Evolutionary conservation across 169 alveolate species (phyloP).

Genomic region (Babesia caballi): DNA sequence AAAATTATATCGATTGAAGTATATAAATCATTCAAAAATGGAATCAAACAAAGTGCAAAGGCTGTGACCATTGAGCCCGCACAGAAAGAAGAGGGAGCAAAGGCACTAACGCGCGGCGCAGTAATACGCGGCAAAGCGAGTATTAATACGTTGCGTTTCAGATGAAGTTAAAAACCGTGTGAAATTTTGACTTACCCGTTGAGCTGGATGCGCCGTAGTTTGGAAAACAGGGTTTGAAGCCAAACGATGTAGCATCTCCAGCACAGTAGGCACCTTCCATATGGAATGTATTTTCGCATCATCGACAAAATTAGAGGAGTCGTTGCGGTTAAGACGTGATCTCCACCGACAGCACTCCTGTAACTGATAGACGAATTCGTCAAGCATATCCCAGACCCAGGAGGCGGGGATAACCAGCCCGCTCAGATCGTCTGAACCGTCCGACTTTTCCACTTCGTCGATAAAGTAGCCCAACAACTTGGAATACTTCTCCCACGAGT

Average conservation of each 20-base stretch:
- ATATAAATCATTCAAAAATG: no score
- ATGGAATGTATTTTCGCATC: conserved; percentile 25
- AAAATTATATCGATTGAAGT: background rate
- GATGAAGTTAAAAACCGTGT: no score
- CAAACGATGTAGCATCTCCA: conserved; percentile 54
- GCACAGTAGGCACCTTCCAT: conserved; percentile 66
- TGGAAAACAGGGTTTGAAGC: conserved; percentile 52
- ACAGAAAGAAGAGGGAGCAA: no score
- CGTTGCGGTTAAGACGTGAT: conserved; percentile 45
- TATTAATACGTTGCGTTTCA: no score
- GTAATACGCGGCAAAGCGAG: no score
- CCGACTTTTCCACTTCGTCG: conserved; percentile 57
- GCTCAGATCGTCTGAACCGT: conserved; percentile 53
- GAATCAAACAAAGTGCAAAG: no score
- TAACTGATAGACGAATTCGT: conserved; percentile 81
- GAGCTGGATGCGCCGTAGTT: conserved; percentile 15
- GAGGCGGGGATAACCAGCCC: conserved; percentile 76
- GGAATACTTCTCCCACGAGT: conserved; percentile 80
- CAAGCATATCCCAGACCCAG: conserved; percentile 84
- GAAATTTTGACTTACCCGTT: conserved; percentile 2
- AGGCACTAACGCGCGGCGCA: no score
- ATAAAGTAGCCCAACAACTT: conserved; percentile 72
- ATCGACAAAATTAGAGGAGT: background rate
- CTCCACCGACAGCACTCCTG: conserved; percentile 80
- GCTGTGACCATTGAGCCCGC: no score